These are phyloP conservation scores for Samsoniella hepiali DNA, from an alignment of 2,329 filamentous ascomycete species.

Conservation along the genomic window DNA sequence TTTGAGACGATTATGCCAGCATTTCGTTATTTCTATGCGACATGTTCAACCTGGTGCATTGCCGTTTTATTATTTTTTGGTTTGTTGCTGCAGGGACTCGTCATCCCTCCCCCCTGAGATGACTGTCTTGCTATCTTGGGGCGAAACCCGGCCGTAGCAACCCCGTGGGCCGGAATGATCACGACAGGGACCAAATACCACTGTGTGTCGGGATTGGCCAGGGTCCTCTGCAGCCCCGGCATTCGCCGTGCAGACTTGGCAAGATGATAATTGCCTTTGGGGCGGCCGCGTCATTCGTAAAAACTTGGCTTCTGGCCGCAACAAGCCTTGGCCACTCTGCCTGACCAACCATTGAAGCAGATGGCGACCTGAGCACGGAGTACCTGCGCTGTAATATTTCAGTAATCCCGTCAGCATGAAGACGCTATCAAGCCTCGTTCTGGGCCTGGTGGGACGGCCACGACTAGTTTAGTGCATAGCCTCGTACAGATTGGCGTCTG, in stretches of 20 bases:
- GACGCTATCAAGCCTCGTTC: neutral
- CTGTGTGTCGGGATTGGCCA: neutral
- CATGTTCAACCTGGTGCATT: too few relatives aligned
- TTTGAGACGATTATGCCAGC: neutral
- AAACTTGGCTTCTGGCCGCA: neutral
- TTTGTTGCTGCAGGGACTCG: slow-evolving; percentile 1
- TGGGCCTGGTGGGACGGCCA: slow-evolving; percentile 4
- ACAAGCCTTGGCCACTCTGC: neutral
- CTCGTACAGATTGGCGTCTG: neutral
- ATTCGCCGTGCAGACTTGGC: neutral
- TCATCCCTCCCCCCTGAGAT: slow-evolving; percentile 2
- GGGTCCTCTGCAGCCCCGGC: neutral
- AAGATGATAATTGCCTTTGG: neutral
- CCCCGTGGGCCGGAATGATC: neutral
- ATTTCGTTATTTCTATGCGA: neutral
- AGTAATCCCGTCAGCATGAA: neutral
- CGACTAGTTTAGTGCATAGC: slow-evolving; percentile 4
- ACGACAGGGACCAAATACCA: neutral
- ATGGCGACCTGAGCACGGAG: neutral
- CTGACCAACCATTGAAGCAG: neutral
- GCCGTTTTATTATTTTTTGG: neutral
- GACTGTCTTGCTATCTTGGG: neutral
- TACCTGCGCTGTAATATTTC: neutral
- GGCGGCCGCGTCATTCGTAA: neutral
- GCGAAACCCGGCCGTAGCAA: neutral